Evolutionary conservation across 257 asterid species (phyloP), one percentile per base, ranked within the genome.

Genomic region (Solanum megistacrolobum): DNA sequence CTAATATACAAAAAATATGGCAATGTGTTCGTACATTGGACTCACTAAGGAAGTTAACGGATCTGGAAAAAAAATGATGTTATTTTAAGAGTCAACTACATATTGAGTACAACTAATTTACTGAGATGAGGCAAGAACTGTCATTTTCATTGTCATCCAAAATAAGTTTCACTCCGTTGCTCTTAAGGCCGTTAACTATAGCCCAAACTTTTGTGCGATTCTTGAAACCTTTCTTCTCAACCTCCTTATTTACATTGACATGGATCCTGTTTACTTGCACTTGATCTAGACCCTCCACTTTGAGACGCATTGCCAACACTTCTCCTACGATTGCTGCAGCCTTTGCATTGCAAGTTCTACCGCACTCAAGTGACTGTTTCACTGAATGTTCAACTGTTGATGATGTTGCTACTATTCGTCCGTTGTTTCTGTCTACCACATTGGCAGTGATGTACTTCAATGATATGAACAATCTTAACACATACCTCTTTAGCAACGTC

Each of bases 241-340:
- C 91, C 91, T 95, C 98, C 89, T 96, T 94, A 87, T 89, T 92
- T 69, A 96, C 93, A 52, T 93, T 92, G 9, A 93, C 94, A 87
- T 93, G 94, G 90, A 96, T 95, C 25, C 96, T 97, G 52, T 91
- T 87, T 41, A 94, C 98, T 69, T 92, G 95, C 55, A 97, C 99
- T 3, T 93, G 94, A 81, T 95, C 98, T 38, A 96, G 96, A 20
- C 97, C 99, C 84, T 95, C 99, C 31, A 94, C 97, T 86, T 92
- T 92, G 76, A 96, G 94, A 66, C 98, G 91, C 97, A 93, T 95
- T 4, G 98, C 99, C 88, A 96, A 91, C 39, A 95, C 98, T 88
- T 96, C 98, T 55, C 98, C 98, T 52, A 96, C 98, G 38, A 93
- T 92, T 12, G 94, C 91, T 41, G 98, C 98, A 1, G 98, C 98